Conservation (phyloP, 1,284 basidiomycete genomes). For the Fomitopsis pinicola region DNA sequence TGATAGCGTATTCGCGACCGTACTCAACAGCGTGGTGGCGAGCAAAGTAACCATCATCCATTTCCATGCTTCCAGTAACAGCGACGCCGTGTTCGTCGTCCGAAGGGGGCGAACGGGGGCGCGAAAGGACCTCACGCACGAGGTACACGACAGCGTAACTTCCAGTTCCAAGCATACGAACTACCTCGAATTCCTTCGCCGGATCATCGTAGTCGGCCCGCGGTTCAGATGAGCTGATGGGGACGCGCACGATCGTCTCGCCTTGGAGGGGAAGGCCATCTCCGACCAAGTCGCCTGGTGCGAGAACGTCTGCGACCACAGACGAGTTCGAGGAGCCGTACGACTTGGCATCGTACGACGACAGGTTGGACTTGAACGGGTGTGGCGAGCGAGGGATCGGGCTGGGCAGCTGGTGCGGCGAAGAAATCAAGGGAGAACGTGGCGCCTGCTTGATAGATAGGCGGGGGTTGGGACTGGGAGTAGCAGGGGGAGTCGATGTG, state of each 20-base stretch:
- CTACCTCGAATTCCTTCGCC: slow-evolving; percentile 75
- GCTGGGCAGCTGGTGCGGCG: slow-evolving; percentile 20
- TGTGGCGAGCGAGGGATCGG: slow-evolving; percentile 22
- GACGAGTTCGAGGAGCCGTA: slow-evolving; percentile 41
- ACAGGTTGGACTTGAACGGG: slow-evolving; percentile 19
- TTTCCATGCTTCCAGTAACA: slow-evolving; percentile 49
- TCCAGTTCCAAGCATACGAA: slow-evolving; percentile 81
- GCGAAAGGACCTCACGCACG: slow-evolving; percentile 79
- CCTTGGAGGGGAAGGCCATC: slow-evolving; percentile 60
- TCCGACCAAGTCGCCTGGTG: slow-evolving; percentile 66
- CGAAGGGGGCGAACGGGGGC: slow-evolving; percentile 40
- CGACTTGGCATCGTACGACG: slow-evolving; percentile 21
- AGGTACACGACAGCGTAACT: slow-evolving; percentile 94
- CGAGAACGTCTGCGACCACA: slow-evolving; percentile 59
- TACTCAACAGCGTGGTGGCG: slow-evolving; percentile 44
- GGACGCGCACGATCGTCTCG: slow-evolving; percentile 55
- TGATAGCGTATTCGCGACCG: slow-evolving; percentile 90
- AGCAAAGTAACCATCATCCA: slow-evolving; percentile 43
- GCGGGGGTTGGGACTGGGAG: slow-evolving; percentile 21
- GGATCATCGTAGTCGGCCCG: slow-evolving; percentile 40
- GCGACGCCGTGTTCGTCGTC: slow-evolving; percentile 53
- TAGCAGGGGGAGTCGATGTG: slow-evolving; percentile 14
- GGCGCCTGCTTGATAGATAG: slow-evolving; percentile 24
- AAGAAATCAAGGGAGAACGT: slow-evolving; percentile 27
- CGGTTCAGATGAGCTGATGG: slow-evolving; percentile 28